Evolutionary conservation across 768 basidiomycete species (phyloP).

Genomic region (Thelephora ganbajun): DNA sequence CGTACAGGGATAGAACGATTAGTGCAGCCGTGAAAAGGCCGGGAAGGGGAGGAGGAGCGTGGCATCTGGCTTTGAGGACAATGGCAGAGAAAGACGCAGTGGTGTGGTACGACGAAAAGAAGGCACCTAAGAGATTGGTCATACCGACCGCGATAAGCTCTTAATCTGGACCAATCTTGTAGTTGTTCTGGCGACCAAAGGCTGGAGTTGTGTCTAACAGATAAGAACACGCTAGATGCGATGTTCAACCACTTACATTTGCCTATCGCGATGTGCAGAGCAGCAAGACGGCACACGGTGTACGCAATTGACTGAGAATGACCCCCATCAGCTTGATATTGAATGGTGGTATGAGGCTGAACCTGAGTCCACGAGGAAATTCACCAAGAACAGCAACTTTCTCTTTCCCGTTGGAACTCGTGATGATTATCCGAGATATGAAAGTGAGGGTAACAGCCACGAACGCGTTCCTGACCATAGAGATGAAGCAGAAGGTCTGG

Average conservation of each 20-base stretch:
- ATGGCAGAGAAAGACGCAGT: slow-evolving; percentile 96
- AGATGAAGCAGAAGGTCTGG: slow-evolving; percentile 61
- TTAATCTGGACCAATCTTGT: slow-evolving; percentile 87
- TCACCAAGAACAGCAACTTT: slow-evolving; percentile 72
- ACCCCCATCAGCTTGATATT: slow-evolving; percentile 40
- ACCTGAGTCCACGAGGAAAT: slow-evolving; percentile 73
- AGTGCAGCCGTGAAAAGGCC: slow-evolving; percentile 74
- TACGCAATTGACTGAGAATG: slow-evolving; percentile 59
- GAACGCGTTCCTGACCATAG: slow-evolving; percentile 67
- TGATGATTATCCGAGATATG: slow-evolving; percentile 71
- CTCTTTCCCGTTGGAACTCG: slow-evolving; percentile 42
- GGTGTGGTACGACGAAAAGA: slow-evolving; percentile 86
- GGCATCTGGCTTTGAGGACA: slow-evolving; percentile 88
- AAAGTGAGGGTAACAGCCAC: slow-evolving; percentile 79
- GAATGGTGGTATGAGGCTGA: slow-evolving; percentile 32
- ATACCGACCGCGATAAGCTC: slow-evolving; percentile 95
- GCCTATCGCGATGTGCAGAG: slow-evolving; percentile 92
- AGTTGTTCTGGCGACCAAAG: slow-evolving; percentile 86
- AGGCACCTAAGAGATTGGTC: slow-evolving; percentile 80
- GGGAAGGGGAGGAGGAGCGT: slow-evolving; percentile 84
- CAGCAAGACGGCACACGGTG: slow-evolving; percentile 76
- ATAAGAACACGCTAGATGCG: background rate
- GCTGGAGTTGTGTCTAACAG: slow-evolving; percentile 27
- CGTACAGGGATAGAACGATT: slow-evolving; percentile 87
- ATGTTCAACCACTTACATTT: slow-evolving; percentile 43